Base-by-base conservation (phyloP, 2,329 filamentous ascomycete species). In the Trichoderma endophyticum region DNA sequence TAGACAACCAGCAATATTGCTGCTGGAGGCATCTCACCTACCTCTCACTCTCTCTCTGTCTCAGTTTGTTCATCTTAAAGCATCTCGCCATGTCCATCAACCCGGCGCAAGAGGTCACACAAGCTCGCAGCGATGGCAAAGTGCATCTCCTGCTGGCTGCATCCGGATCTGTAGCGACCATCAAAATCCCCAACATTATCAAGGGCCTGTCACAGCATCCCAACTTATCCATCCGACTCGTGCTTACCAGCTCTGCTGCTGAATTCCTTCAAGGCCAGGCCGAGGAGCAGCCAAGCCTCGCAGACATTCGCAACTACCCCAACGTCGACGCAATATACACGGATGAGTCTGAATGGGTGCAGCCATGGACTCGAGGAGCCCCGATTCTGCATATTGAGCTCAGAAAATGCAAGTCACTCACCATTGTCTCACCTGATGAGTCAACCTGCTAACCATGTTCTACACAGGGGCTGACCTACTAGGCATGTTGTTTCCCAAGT, bases 361-460 rank as follows among this genome's bases (percentile, higher is more conserved):
- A 85, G 14, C 89, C 93, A 0, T 98, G 95, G 95, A 88, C 86
- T 26, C 87, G 95, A 3, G 93, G 92, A 4, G 88, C 88, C n/a
- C 86, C 86, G 3, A 97, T 99, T 61, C 83, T 98, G 71, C 96
- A 99, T 79, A 98, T 99, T 76, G 93, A 97, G 80, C 83, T 98
- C 70, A 86, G 95, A 34, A 86, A 92, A 39, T 88, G 84, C 62
- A 54, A 70, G 67, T 36, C 3, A 28, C 7, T 3, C n/a, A 43
- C 4, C 6, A 2, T 0, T 6, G 12, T 21, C 8, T 36, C 18
- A 5, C 8, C 0, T 32, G 2, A 1, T 28, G 11, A 9, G 5
- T 9, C 4, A 61, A 34, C 0, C 7, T 21, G 57, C 66, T 70
- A 36, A 69, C 54, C 15, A 5, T 54, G 11, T 24, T 54, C 15